Evolutionary conservation across 495 filamentous ascomycete species (phyloP).

Genomic region (Astrothelium subdiscretum): DNA sequence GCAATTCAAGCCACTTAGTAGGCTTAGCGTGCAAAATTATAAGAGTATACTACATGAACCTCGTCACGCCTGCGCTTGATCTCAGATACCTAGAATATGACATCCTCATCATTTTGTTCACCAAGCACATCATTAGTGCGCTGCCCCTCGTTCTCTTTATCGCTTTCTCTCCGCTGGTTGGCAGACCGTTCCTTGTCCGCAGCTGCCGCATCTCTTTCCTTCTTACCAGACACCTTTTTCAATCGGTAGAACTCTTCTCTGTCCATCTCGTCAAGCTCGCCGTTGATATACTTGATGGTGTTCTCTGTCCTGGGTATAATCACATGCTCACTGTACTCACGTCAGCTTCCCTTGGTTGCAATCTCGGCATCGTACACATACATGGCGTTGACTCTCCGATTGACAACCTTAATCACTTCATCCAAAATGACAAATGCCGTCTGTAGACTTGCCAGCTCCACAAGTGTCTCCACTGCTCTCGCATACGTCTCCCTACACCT

Average conservation of each 20-base stretch:
- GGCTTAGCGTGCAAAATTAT: background rate
- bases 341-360: conserved; percentile 5
- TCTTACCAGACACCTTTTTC: conserved; percentile 97
- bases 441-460: conserved; percentile 92
- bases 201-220: conserved; percentile 68
- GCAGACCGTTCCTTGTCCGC: conserved; percentile 44
- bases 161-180: conserved; percentile 27
- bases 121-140: conserved; percentile 58
- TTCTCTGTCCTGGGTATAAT: conserved; percentile 98
- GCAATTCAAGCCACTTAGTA: too few species aligned
- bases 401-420: conserved; percentile 98
- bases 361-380: conserved; percentile 33
- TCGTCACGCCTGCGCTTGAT: background rate
- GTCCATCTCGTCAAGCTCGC: conserved; percentile 94
- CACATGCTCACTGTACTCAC: conserved; percentile 60
- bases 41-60: background rate
- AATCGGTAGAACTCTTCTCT: conserved; percentile 96
- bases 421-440: conserved; percentile 97
- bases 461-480: conserved; percentile 90
- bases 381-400: conserved; percentile 97
- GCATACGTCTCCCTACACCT: conserved; percentile 91
- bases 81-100: conserved; percentile 62
- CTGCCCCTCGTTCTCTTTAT: conserved; percentile 34
- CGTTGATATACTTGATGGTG: conserved; percentile 99
- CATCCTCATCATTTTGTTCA: conserved; percentile 80